Evolutionary conservation across 129 eudicot genomes (phyloP).

Genomic region (Flaveria ramosissima): DNA sequence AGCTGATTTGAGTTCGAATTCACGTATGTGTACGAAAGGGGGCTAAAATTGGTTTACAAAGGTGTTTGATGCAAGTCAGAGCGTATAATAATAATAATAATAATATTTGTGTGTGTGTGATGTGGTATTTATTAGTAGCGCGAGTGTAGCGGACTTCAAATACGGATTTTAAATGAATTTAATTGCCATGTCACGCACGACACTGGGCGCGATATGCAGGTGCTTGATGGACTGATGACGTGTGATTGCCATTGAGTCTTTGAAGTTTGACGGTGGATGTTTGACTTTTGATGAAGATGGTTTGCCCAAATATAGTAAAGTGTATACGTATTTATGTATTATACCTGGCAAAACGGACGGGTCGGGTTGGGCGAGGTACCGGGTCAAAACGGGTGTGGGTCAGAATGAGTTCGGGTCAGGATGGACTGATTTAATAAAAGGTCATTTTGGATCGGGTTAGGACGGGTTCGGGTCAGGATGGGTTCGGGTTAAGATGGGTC

Average conservation of each 20-base stretch:
- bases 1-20: slow-evolving; percentile 26
- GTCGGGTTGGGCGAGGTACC: no score
- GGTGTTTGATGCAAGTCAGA: slow-evolving; percentile 10
- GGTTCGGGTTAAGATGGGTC: no score
- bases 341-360: no score
- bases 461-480: no score
- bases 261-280: slow-evolving; percentile 7
- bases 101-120: not conserved
- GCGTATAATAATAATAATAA: not conserved
- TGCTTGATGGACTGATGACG: slow-evolving; percentile 23
- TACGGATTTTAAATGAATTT: slow-evolving; percentile 36
- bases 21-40: not conserved
- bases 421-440: no score
- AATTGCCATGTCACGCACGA: slow-evolving; percentile 33
- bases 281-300: not conserved
- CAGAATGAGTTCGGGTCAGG: no score
- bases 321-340: no score
- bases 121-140: slow-evolving; percentile 19
- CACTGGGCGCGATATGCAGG: slow-evolving; percentile 33
- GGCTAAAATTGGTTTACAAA: not conserved
- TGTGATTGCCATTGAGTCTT: not conserved
- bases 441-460: no score
- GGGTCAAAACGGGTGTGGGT: no score
- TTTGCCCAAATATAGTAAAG: not conserved
- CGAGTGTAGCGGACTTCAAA: slow-evolving; percentile 40